Percentiles rank a stretch among this genome's conserved stretches.
Conservation (phyloP, 345 rosid genomes). For the Eutrema heterophyllum region DNA sequence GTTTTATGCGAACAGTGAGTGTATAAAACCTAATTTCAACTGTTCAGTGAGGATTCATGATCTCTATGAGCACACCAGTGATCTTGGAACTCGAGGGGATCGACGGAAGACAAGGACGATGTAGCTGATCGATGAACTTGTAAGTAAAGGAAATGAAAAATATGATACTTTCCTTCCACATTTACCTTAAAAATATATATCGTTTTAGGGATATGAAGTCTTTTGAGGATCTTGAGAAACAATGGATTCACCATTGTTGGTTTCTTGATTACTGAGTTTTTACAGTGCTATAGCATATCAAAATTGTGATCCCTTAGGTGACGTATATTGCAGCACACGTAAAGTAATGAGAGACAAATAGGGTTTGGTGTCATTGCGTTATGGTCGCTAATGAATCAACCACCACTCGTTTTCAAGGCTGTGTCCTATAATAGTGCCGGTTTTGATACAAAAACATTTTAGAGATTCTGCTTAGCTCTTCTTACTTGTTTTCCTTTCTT, state of each 20-base stretch:
- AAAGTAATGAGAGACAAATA: background rate
- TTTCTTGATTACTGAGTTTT: background rate
- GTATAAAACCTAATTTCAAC: constrained; percentile 45
- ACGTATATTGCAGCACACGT: constrained; percentile 10
- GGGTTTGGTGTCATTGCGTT: constrained; percentile 16
- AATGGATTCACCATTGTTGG: constrained; percentile 28
- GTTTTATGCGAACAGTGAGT: background rate
- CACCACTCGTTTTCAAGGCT: constrained; percentile 12
- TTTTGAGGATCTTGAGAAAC: constrained; percentile 43
- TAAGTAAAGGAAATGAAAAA: constrained; percentile 18
- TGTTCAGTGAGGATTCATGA: constrained; percentile 65
- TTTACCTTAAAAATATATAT: background rate
- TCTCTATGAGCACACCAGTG: constrained; percentile 76
- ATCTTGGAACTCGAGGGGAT: constrained; percentile 43
- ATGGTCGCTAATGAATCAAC: constrained; percentile 9
- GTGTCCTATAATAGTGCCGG: constrained; percentile 27
- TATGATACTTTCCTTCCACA: background rate
- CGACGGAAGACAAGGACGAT: constrained; percentile 49
- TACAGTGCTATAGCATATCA: background rate
- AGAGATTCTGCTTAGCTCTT: constrained; percentile 7
- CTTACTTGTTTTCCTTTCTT: constrained; percentile 2
- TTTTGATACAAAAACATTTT: background rate
- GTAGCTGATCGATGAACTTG: constrained; percentile 74
- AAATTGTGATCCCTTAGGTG: background rate
- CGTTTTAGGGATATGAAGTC: constrained; percentile 34